Percentiles rank a stretch among this genome's conserved stretches.
These are phyloP conservation scores for Globisporangium barbulae DNA, from an alignment of 352 stramenopile species.

Conservation along the genomic window DNA sequence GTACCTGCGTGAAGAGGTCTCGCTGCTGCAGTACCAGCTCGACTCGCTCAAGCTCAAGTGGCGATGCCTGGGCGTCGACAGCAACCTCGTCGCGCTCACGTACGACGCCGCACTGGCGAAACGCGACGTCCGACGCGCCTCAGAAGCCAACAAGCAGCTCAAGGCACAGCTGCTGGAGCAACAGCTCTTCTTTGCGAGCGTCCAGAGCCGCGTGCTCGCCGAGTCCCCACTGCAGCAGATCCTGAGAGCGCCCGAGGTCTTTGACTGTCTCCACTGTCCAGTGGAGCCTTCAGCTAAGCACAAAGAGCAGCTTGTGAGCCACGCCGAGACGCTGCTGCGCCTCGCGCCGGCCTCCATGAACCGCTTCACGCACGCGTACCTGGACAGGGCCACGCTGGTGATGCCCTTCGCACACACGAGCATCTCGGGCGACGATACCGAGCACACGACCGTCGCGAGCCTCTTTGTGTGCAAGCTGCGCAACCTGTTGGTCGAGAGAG, in stretches of 20 bases:
- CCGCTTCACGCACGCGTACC: slow-evolving; percentile 33
- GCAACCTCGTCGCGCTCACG: slow-evolving; percentile 28
- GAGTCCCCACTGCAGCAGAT: slow-evolving; percentile 40
- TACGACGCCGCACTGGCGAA: slow-evolving; percentile 44
- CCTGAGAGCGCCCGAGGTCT: slow-evolving; percentile 45
- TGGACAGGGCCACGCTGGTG: slow-evolving; percentile 18
- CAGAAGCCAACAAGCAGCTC: slow-evolving; percentile 39
- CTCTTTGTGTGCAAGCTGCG: slow-evolving; percentile 45
- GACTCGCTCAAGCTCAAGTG: slow-evolving; percentile 42
- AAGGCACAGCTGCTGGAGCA: slow-evolving; percentile 55
- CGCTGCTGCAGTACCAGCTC: slow-evolving; percentile 37
- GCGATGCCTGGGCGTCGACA: slow-evolving; percentile 32
- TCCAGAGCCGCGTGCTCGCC: slow-evolving; percentile 40
- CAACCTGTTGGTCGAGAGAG: slow-evolving; percentile 26
- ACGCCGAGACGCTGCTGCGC: slow-evolving; percentile 31
- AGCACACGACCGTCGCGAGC: slow-evolving; percentile 49
- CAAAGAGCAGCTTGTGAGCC: slow-evolving; percentile 21
- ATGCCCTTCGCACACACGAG: slow-evolving; percentile 54
- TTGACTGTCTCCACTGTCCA: slow-evolving; percentile 40
- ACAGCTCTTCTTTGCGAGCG: slow-evolving; percentile 52
- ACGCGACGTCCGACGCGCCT: slow-evolving; percentile 35
- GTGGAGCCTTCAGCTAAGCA: slow-evolving; percentile 15
- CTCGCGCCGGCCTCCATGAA: slow-evolving; percentile 33
- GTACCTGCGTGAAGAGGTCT: slow-evolving; percentile 37
- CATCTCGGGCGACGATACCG: slow-evolving; percentile 39